Conservation (phyloP, 2,329 filamentous ascomycete genomes). For the Dothiorella sarmentorum region DNA sequence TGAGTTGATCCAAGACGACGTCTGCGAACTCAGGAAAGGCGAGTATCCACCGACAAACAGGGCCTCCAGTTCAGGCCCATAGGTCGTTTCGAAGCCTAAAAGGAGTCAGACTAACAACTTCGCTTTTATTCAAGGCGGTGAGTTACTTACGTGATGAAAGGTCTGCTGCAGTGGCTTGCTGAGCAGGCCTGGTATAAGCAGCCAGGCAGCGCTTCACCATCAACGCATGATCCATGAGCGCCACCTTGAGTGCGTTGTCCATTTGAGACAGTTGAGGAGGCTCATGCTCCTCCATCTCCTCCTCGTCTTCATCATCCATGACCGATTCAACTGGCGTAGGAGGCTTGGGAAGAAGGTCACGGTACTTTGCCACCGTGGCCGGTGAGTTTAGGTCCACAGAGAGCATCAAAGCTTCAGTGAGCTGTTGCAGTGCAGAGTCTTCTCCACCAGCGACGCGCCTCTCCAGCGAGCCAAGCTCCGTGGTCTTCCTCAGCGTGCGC, state of each 20-base stretch:
- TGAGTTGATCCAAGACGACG: slow-evolving; percentile 32
- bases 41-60: slow-evolving; percentile 36
- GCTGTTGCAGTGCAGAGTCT: slow-evolving; percentile 62
- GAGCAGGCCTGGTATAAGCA: slow-evolving; percentile 62
- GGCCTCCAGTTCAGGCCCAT: slow-evolving; percentile 40
- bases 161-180: slow-evolving; percentile 58
- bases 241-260: slow-evolving; percentile 77
- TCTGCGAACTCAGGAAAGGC: slow-evolving; percentile 31
- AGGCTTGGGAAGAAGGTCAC: slow-evolving; percentile 63
- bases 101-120: slow-evolving; percentile 12
- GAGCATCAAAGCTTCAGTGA: slow-evolving; percentile 73
- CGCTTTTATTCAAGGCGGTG: neutral
- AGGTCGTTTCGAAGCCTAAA: slow-evolving; percentile 46
- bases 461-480: slow-evolving; percentile 75
- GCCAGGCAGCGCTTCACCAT: slow-evolving; percentile 79
- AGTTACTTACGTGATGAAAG: slow-evolving; percentile 60
- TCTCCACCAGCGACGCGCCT: slow-evolving; percentile 71
- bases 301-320: slow-evolving; percentile 34
- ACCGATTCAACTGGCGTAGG: slow-evolving; percentile 26
- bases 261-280: slow-evolving; percentile 49
- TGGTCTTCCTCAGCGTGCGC: slow-evolving; percentile 83
- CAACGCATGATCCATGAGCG: slow-evolving; percentile 83
- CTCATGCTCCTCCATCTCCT: slow-evolving; percentile 44
- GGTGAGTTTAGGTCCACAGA: slow-evolving; percentile 72
- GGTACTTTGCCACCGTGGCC: slow-evolving; percentile 75